Evolutionary conservation across 169 alveolate species (phyloP), one percentile per base, ranked within the genome.

Genomic region (Sarcocystis neurona): DNA sequence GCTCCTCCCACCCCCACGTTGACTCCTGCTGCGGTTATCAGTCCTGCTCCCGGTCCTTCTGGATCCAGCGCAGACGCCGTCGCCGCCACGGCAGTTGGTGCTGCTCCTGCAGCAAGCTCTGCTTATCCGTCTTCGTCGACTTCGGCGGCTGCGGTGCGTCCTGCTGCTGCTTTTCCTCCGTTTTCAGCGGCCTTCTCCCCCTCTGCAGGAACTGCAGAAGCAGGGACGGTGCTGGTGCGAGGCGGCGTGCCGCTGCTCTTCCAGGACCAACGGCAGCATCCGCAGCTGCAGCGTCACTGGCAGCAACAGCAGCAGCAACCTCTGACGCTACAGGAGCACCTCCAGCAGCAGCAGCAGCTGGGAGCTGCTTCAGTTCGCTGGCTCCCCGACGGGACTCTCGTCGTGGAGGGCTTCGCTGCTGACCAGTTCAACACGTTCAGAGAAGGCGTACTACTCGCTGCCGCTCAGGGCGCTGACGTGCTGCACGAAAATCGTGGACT

Each of bases 331-430:
- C 66, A 23, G 66, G 23, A 53, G 66, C 30, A 53, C 23, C 66
- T 53, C 30, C 66, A 53, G 66, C 12, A 15, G 66, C 66, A 53
- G 66, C 23, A 53, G 75, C 4, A 1, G 0, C 75, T 1, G 75
- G 41, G 43, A 5, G 2, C 70, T 27, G n/a, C 70, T 58, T 58
- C 70, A 34, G 39, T n/a, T 63, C 56, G 39, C 41, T 53, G 56
- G 56, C 34, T 34, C 82, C 56, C 82, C 8, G 82, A 72, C 32
- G 82, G 82, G 30, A 39, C 82, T 6, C 2, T 72, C 34, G 56
- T 72, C 50, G 82, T 72, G 34, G 82, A 72, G 53, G 41, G 20
- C 82, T 39, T 39, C 82, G 0, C 82, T 0, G 58, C 82, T 15
- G 58, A 72, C 39, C 82, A 72, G 56, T 32, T 72, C 34, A 56